Evolutionary conservation across 2,329 filamentous ascomycete genomes (phyloP).

Genomic region (Aureobasidium sp.): DNA sequence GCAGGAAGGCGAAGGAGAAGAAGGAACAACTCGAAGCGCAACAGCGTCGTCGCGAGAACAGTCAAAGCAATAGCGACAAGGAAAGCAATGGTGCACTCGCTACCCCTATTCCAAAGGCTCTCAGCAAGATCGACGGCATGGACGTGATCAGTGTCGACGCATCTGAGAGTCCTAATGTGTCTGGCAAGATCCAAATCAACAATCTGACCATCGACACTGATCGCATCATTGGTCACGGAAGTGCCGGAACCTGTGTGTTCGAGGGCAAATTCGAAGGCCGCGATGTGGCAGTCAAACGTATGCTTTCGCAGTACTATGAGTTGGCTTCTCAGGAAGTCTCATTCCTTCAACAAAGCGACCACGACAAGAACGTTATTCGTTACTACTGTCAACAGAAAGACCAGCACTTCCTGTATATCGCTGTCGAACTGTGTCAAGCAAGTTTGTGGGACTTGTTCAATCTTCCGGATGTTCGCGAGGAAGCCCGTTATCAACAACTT

Average conservation of each 20-base stretch:
- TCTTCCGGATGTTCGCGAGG: slow-evolving; percentile 39
- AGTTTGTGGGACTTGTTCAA: slow-evolving; percentile 91
- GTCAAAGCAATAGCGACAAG: slow-evolving; percentile 12
- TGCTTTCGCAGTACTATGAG: slow-evolving; percentile 93
- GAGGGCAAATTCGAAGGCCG: slow-evolving; percentile 89
- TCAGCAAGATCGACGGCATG: slow-evolving; percentile 19
- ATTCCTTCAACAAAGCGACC: slow-evolving; percentile 82
- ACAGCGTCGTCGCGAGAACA: slow-evolving; percentile 12
- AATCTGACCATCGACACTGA: slow-evolving; percentile 53
- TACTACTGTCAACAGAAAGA: slow-evolving; percentile 91
- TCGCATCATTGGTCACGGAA: slow-evolving; percentile 61
- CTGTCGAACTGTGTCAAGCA: slow-evolving; percentile 85
- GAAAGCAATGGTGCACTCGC: slow-evolving; percentile 22
- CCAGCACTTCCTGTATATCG: slow-evolving; percentile 89
- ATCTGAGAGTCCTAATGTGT: slow-evolving; percentile 32
- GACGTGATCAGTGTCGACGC: slow-evolving; percentile 36
- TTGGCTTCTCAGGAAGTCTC: slow-evolving; percentile 92
- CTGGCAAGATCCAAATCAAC: slow-evolving; percentile 48
- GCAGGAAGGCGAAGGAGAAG: slow-evolving; percentile 23
- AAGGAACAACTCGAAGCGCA: slow-evolving; percentile 15
- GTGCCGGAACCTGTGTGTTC: slow-evolving; percentile 95
- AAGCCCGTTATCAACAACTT: slow-evolving; percentile 27
- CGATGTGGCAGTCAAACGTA: slow-evolving; percentile 90
- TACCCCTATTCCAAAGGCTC: slow-evolving; percentile 19
- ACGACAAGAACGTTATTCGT: slow-evolving; percentile 92